phyloP scores from a whole-genome alignment of 345 rosid species.

The Syzygium aqueum region DNA sequence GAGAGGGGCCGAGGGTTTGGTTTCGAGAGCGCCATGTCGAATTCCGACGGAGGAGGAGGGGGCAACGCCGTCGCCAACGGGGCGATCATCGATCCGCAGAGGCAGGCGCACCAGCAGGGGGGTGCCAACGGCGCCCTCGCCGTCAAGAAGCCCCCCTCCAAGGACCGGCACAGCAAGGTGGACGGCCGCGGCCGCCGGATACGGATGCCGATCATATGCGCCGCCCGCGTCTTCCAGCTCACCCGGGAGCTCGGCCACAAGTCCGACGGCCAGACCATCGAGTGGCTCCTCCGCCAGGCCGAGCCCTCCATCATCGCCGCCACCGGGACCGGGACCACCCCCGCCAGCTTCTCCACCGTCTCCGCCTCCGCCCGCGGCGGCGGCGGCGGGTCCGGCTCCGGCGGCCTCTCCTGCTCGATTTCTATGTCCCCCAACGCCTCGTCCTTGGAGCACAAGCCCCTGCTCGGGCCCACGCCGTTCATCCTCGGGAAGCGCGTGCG shows the following conservation, averaged over 20 bases:
- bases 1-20: not conserved
- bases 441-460: slow-evolving; percentile 61
- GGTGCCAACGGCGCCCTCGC: slow-evolving; percentile 32
- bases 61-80: slow-evolving; percentile 32
- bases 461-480: slow-evolving; percentile 63
- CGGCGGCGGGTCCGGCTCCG: slow-evolving; percentile 30
- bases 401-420: slow-evolving; percentile 17
- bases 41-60: slow-evolving; percentile 30
- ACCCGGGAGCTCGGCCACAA: slow-evolving; percentile 97
- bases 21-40: slow-evolving; percentile 31
- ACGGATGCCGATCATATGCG: slow-evolving; percentile 99
- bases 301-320: slow-evolving; percentile 99
- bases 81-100: slow-evolving; percentile 37
- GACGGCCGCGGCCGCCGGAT: slow-evolving; percentile 96
- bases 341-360: slow-evolving; percentile 79
- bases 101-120: slow-evolving; percentile 23
- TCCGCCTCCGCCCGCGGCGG: slow-evolving; percentile 60
- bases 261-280: slow-evolving; percentile 97
- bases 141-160: slow-evolving; percentile 84
- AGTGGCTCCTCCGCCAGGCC: slow-evolving; percentile 99
- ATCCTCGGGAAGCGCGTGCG: slow-evolving; percentile 84
- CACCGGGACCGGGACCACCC: slow-evolving; percentile 94
- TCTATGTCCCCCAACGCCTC: slow-evolving; percentile 13
- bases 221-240: slow-evolving; percentile 96
- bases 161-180: slow-evolving; percentile 97